These are phyloP conservation scores for Schizopora paradoxa DNA, from an alignment of 1,284 basidiomycete species.

Conservation along the genomic window DNA sequence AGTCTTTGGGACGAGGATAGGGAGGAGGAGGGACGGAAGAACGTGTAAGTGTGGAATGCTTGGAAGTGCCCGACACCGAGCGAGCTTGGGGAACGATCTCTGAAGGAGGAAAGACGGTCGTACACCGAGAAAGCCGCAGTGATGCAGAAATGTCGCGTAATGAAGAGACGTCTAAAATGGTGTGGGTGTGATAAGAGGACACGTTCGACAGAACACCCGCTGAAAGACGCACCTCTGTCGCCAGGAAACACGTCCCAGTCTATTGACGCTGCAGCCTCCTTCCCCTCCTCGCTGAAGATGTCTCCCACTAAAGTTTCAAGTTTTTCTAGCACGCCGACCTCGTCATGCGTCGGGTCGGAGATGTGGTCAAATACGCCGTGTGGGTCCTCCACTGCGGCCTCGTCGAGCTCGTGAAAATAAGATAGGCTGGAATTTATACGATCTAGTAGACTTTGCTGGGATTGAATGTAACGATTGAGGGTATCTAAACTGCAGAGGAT, in stretches of 20 bases:
- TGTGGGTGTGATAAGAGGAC: no score
- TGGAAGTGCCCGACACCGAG: background rate
- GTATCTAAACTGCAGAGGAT: conserved; percentile 19
- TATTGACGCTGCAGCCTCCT: conserved; percentile 13
- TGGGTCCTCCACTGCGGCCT: conserved; percentile 13
- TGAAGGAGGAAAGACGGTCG: no score
- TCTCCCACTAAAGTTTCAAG: conserved; percentile 13
- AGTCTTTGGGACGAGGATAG: conserved; percentile 2
- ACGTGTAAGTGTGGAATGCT: background rate
- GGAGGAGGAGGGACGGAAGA: conserved; percentile 5
- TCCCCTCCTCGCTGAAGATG: background rate
- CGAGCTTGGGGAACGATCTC: no score
- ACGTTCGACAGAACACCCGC: no score
- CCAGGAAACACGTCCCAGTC: conserved; percentile 20
- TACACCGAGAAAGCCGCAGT: no score
- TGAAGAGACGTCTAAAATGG: no score
- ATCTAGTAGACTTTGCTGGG: conserved; percentile 18
- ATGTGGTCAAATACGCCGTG: conserved; percentile 12
- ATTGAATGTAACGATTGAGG: conserved; percentile 19
- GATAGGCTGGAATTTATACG: conserved; percentile 18
- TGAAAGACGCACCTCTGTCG: no score
- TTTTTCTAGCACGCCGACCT: conserved; percentile 1
- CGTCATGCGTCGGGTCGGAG: background rate
- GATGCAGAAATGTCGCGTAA: no score
- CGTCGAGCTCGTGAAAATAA: conserved; percentile 13